Conservation (phyloP, 192 early-diverging fungal genomes). For the Coemansia sp. region DNA sequence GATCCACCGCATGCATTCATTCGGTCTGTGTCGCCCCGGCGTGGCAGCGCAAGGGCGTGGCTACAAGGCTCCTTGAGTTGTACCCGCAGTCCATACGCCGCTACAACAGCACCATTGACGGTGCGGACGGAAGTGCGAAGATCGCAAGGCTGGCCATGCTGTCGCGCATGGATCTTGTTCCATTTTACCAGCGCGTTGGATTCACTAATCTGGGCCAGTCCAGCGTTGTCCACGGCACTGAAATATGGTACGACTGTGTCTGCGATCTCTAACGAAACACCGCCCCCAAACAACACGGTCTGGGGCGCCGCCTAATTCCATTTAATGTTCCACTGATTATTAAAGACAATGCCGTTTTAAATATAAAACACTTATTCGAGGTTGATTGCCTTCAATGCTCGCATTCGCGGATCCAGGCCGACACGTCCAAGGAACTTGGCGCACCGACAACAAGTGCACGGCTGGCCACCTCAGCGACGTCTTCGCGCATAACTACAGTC, state of each 20-base stretch:
- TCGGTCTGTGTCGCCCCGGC: constrained; percentile 62
- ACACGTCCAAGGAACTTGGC: constrained; percentile 1
- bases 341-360: neutral
- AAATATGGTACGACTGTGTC: constrained; percentile 49
- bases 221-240: constrained; percentile 62
- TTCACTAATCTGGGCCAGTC: constrained; percentile 62
- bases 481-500: neutral
- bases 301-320: neutral
- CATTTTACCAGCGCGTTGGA: constrained; percentile 66
- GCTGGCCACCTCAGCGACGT: constrained; percentile 14
- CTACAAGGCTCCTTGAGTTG: constrained; percentile 49
- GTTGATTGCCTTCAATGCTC: neutral
- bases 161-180: constrained; percentile 58
- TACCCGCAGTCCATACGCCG: constrained; percentile 53
- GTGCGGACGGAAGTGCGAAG: neutral
- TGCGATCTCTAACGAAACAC: constrained; percentile 20
- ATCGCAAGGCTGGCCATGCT: constrained; percentile 60
- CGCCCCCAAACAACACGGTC: neutral
- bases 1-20: constrained; percentile 67
- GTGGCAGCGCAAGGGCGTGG: constrained; percentile 62
- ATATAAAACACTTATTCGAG: neutral
- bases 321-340: neutral
- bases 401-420: constrained; percentile 35
- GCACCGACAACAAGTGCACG: constrained; percentile 19
- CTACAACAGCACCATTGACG: constrained; percentile 17